phyloP scores from a whole-genome alignment of 441 rosid species.

The Gossypium davidsonii region DNA sequence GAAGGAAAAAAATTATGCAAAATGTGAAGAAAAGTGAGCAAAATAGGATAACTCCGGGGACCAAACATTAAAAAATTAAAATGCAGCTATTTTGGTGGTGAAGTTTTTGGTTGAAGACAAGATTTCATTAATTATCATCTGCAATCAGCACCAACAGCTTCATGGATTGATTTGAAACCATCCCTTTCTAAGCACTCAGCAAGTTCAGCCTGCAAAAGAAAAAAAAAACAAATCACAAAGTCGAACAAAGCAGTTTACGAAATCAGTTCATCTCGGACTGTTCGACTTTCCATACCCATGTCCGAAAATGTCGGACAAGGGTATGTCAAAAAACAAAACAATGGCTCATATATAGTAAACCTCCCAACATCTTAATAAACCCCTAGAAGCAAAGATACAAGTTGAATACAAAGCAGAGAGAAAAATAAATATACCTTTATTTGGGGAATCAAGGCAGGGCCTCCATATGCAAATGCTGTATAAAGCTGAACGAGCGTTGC shows the following conservation, averaged over 20 bases:
- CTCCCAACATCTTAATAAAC: no score
- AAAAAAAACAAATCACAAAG: background rate
- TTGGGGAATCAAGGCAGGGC: conserved; percentile 88
- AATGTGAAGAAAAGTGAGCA: background rate
- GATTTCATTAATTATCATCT: conserved; percentile 23
- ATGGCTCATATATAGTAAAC: no score
- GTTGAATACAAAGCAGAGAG: background rate
- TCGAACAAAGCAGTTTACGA: background rate
- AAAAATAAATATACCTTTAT: conserved; percentile 48
- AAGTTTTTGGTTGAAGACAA: background rate
- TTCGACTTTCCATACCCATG: background rate
- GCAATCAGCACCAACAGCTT: conserved; percentile 90
- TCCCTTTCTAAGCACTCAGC: conserved; percentile 83
- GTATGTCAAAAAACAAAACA: background rate
- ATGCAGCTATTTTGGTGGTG: background rate
- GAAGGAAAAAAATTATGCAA: background rate
- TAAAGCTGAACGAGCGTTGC: conserved; percentile 96
- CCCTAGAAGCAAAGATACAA: no score
- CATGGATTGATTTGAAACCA: conserved; percentile 73
- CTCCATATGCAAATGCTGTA: conserved; percentile 88
- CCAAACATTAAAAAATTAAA: background rate
- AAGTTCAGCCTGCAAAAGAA: conserved; percentile 53
- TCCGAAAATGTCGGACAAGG: background rate
- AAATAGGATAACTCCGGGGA: background rate
- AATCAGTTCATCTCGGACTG: background rate